Evolutionary conservation across 1,284 basidiomycete genomes (phyloP).

Genomic region (Ceratobasidium sp.): DNA sequence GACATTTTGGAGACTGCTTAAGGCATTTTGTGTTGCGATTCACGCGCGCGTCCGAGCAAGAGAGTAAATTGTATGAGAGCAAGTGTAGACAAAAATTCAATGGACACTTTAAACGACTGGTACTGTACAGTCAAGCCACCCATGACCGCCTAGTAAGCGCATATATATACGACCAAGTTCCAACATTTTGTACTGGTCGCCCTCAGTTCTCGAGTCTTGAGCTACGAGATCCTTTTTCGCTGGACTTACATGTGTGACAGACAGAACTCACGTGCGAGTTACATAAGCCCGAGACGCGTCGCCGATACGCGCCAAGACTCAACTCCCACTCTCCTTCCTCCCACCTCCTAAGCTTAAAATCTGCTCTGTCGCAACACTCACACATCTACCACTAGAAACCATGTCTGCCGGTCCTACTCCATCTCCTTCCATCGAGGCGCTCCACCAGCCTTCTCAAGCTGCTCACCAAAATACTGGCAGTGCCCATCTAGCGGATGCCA

Average conservation of each 20-base stretch:
- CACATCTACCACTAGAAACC: background rate
- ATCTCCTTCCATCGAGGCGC: conserved; percentile 11
- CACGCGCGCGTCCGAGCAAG: no score
- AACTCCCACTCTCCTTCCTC: conserved; percentile 12
- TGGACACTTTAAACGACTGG: no score
- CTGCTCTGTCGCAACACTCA: background rate
- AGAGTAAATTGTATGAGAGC: no score
- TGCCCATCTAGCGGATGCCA: conserved; percentile 65
- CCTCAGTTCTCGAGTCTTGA: background rate
- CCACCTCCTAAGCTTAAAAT: background rate
- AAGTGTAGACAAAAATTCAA: no score
- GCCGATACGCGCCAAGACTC: conserved; percentile 34
- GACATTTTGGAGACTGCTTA: no score
- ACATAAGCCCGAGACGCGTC: conserved; percentile 34
- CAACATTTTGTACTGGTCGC: no score
- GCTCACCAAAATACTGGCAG: conserved; percentile 78
- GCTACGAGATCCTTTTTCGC: background rate
- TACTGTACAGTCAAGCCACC: no score
- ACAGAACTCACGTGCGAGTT: background rate
- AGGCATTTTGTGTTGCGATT: no score
- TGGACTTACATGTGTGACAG: conserved; percentile 4
- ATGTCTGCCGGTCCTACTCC: conserved; percentile 27
- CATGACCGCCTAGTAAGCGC: no score
- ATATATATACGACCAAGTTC: no score
- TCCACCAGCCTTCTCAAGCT: conserved; percentile 66